Base-by-base conservation (phyloP, 305 asterid species). In the Fraxinus albicans region DNA sequence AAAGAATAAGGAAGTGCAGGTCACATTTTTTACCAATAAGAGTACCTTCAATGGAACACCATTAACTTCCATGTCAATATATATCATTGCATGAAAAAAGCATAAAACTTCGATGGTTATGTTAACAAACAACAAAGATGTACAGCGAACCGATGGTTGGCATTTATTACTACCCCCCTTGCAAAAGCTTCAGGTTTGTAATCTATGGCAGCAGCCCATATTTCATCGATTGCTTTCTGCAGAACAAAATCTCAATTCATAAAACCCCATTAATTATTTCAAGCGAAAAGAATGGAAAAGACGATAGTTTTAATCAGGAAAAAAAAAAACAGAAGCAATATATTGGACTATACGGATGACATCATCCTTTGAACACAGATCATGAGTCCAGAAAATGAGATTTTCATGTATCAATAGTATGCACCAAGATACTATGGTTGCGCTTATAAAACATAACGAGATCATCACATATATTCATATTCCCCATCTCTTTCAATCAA, bases 51-150 rank as follows among this genome's bases (percentile, higher is more conserved):
- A 2, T 25, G 99, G 98, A 53, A 92, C 91, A 23, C 98, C 98
- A 88, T 96, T 94, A 73, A 96, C 99, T 87, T 96, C 99, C 98
- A 96, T 94, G 91, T 96, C 99, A 77, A 94, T 98, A 80, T 94
- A 94, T 89, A 94, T 83, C 99, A 96, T 96, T 77, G 93, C 94
- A 98, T 93, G 92, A 75, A 80, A 33, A 80, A 81, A 77, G 8
- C 50, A 38, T 44, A 10, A 67, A 25, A 55, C 8, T 65, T 65
- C 78, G 75, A 74, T 40, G 78, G 72, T 63, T 73, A 84, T 15
- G 34, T 65, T 58, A 53, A 53, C 53, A 78, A 38, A 21, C 21
- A 75, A 36, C 34, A 81, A 73, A 84, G 12, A 27, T 65, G 25
- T 79, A 63, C 23, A 70, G 58, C 70, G 21, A 76, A 78, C 21